Percentiles rank a stretch among this genome's conserved stretches.
Evolutionary conservation across 441 rosid genomes (phyloP).

Genomic region (Arabidopsis hybrid): DNA sequence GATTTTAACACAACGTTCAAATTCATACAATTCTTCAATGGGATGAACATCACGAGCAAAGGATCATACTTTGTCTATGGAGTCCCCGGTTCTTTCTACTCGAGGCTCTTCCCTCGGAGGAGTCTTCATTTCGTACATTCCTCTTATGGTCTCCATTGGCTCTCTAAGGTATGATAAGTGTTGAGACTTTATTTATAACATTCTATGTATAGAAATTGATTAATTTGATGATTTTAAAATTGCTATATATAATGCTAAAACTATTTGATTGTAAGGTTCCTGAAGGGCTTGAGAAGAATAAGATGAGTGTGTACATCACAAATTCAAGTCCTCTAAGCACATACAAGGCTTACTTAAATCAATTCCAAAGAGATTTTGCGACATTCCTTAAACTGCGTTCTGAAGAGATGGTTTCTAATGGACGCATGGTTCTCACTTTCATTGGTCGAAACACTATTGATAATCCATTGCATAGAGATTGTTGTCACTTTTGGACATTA

Average conservation of each 20-base stretch:
- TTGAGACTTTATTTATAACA: not conserved
- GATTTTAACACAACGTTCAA: slow-evolving; percentile 61
- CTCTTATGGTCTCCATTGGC: slow-evolving; percentile 51
- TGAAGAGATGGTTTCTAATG: slow-evolving; percentile 47
- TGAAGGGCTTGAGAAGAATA: slow-evolving; percentile 37
- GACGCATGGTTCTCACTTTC: slow-evolving; percentile 46
- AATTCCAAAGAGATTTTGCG: slow-evolving; percentile 47
- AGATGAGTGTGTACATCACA: slow-evolving; percentile 47
- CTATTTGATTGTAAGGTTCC: slow-evolving; percentile 33
- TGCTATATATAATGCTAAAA: slow-evolving; percentile 5
- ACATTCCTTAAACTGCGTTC: slow-evolving; percentile 43
- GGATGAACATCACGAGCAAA: not conserved
- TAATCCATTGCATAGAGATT: slow-evolving; percentile 39
- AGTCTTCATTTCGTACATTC: slow-evolving; percentile 53
- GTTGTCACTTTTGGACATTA: slow-evolving; percentile 46
- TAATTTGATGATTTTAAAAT: not conserved
- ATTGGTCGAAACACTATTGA: slow-evolving; percentile 44
- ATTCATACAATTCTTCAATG: slow-evolving; percentile 39
- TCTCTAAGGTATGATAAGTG: slow-evolving; percentile 47
- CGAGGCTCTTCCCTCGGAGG: slow-evolving; percentile 50
- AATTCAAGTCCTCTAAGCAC: slow-evolving; percentile 45
- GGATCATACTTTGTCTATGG: slow-evolving; percentile 45
- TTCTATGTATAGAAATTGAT: not conserved
- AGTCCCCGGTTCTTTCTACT: slow-evolving; percentile 56
- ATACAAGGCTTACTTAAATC: slow-evolving; percentile 47